Evolutionary conservation across 257 asterid species (phyloP).

Genomic region (Primulina huaijiensis): DNA sequence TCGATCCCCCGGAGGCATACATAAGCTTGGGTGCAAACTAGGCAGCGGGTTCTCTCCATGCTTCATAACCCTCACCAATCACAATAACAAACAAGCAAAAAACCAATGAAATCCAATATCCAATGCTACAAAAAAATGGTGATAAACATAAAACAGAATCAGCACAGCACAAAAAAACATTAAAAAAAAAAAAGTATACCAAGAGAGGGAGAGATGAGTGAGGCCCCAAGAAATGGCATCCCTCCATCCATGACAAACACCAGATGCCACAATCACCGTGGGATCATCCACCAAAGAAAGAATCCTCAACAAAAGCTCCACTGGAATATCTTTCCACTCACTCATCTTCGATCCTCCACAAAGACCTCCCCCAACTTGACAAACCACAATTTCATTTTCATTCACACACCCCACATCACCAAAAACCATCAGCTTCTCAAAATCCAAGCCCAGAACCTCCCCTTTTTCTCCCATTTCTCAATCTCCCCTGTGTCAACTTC

Average conservation of each 20-base stretch:
- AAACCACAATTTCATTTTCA: slow-evolving; percentile 17
- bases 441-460: slow-evolving; percentile 53
- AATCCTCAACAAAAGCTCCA: slow-evolving; percentile 80
- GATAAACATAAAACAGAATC: not conserved
- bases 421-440: slow-evolving; percentile 67
- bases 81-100: not conserved
- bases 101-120: not conserved
- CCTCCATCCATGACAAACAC: slow-evolving; percentile 96
- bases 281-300: slow-evolving; percentile 77
- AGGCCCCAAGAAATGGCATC: slow-evolving; percentile 89
- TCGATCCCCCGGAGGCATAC: not conserved
- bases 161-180: not conserved
- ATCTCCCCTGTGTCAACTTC: not conserved
- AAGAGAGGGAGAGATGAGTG: slow-evolving; percentile 70
- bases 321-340: slow-evolving; percentile 96
- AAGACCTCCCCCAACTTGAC: slow-evolving; percentile 35
- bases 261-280: slow-evolving; percentile 87
- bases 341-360: slow-evolving; percentile 50
- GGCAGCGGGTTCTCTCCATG: not conserved
- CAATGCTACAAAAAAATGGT: not conserved
- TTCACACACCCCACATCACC: slow-evolving; percentile 26
- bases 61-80: not conserved
- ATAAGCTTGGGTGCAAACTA: not conserved
- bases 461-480: slow-evolving; percentile 39
- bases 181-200: slow-evolving; percentile 40